These are phyloP conservation scores for Naematelia encephala DNA, from an alignment of 768 basidiomycete species.

Conservation along the genomic window DNA sequence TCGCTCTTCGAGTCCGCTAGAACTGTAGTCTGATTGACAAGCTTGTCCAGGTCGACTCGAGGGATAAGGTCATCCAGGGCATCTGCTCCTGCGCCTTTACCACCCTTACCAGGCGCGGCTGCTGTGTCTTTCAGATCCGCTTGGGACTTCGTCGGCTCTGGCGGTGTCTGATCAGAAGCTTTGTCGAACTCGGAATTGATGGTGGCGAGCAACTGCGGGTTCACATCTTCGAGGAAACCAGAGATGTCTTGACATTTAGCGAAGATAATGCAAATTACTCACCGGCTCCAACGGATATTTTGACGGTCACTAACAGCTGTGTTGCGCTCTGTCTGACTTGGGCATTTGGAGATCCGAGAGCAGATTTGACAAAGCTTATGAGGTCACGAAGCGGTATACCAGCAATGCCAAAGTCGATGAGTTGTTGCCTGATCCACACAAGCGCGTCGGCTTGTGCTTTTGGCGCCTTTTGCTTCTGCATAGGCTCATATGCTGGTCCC, in stretches of 20 bases:
- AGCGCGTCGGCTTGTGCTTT: constrained; percentile 91
- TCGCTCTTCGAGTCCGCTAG: constrained; percentile 82
- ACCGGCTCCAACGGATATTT: constrained; percentile 87
- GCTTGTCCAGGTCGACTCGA: constrained; percentile 81
- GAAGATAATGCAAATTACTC: constrained; percentile 30
- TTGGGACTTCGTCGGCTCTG: constrained; percentile 73
- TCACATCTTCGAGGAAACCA: constrained; percentile 88
- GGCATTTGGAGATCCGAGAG: constrained; percentile 89
- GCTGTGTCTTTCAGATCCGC: constrained; percentile 63
- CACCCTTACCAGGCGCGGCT: constrained; percentile 54
- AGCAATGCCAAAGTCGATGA: constrained; percentile 85
- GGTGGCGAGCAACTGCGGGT: constrained; percentile 85
- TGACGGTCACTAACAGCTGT: constrained; percentile 83
- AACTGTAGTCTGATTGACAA: constrained; percentile 79
- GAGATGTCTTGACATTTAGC: constrained; percentile 65
- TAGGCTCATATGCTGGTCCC: constrained; percentile 78
- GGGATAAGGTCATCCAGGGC: constrained; percentile 93
- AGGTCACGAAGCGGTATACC: constrained; percentile 77
- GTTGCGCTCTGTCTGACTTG: constrained; percentile 90
- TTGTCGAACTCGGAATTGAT: constrained; percentile 92
- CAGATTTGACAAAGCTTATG: constrained; percentile 84
- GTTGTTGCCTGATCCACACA: constrained; percentile 77
- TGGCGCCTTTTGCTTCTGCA: constrained; percentile 93
- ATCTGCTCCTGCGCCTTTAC: constrained; percentile 57
- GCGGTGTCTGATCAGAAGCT: constrained; percentile 69